Conservation (phyloP, 495 filamentous ascomycete species). For the Staphylotrichum longicolle region DNA sequence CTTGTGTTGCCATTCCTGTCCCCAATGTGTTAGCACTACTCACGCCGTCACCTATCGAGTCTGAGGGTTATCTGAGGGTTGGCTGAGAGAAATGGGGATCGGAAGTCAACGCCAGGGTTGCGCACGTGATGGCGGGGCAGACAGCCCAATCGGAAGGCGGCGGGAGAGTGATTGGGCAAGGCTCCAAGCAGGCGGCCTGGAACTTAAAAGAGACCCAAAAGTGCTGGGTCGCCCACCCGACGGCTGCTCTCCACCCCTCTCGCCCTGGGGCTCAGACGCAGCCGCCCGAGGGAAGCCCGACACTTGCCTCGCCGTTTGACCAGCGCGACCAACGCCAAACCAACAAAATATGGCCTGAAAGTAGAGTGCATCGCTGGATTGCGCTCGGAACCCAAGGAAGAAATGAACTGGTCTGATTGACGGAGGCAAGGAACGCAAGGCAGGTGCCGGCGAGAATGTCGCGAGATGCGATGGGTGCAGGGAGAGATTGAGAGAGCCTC, state of each 20-base stretch:
- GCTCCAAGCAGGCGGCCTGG: slow-evolving; percentile 22
- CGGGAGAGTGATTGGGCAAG: slow-evolving; percentile 22
- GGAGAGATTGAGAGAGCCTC: slow-evolving; percentile 38
- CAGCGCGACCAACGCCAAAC: slow-evolving; percentile 6
- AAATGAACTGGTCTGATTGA: not conserved
- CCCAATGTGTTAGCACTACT: slow-evolving; percentile 15
- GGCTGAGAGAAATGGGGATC: not conserved
- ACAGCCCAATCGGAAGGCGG: slow-evolving; percentile 31
- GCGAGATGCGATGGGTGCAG: slow-evolving; percentile 22
- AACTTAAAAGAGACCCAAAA: slow-evolving; percentile 55
- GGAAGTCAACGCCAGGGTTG: slow-evolving; percentile 8
- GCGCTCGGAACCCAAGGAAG: slow-evolving; percentile 2
- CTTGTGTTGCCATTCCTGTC: slow-evolving; percentile 88
- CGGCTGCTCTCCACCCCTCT: slow-evolving; percentile 44
- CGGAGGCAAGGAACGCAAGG: not conserved
- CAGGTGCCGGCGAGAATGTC: not conserved
- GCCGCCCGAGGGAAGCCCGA: slow-evolving; percentile 17
- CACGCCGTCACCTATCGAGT: not conserved
- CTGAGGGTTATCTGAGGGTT: not conserved
- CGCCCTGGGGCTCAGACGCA: slow-evolving; percentile 19
- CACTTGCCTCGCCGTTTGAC: slow-evolving; percentile 23
- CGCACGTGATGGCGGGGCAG: slow-evolving; percentile 31
- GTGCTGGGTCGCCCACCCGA: slow-evolving; percentile 50
- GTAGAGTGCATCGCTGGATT: not conserved
- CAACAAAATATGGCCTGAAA: not conserved